These are phyloP conservation scores for Fusarium longipes DNA, from an alignment of 2,329 filamentous ascomycete species.

Conservation along the genomic window DNA sequence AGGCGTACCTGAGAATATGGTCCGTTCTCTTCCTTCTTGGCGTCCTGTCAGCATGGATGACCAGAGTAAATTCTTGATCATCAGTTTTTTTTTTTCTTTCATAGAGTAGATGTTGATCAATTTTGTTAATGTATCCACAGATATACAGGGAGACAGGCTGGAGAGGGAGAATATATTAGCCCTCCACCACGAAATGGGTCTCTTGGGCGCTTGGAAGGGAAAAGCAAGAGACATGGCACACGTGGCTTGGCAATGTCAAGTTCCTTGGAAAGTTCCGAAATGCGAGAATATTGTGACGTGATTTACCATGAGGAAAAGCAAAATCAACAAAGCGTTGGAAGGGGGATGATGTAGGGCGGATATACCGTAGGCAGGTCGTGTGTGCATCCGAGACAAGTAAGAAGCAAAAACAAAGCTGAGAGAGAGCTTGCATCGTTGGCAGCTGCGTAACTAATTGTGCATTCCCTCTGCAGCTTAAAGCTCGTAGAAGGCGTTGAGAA, in stretches of 20 bases:
- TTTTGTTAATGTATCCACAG: constrained; percentile 13
- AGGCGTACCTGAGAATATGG: not conserved
- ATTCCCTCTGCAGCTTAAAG: constrained; percentile 3
- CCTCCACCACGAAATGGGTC: constrained; percentile 10
- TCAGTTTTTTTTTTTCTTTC: constrained; percentile 9
- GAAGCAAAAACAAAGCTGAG: constrained; percentile 13
- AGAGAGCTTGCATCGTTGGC: constrained; percentile 11
- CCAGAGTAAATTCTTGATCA: not conserved
- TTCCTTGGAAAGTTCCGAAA: not conserved
- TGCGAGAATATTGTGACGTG: constrained; percentile 8
- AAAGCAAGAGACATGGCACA: not conserved
- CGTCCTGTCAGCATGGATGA: not conserved
- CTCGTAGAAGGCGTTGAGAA: constrained; percentile 5
- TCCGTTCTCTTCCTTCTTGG: constrained; percentile 9
- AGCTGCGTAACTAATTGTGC: constrained; percentile 22
- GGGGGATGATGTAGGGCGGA: constrained; percentile 16
- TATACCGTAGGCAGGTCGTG: constrained; percentile 4
- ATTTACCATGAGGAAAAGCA: constrained; percentile 2
- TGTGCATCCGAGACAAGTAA: constrained; percentile 23
- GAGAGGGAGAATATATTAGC: constrained; percentile 3
- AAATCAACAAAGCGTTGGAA: constrained; percentile 18
- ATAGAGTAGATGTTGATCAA: not conserved
- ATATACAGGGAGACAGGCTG: constrained; percentile 1
- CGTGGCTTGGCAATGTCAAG: constrained; percentile 3
- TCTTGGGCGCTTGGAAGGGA: not conserved